phyloP scores from a whole-genome alignment of 139 green algal species.

The Pleodorina starrii region DNA sequence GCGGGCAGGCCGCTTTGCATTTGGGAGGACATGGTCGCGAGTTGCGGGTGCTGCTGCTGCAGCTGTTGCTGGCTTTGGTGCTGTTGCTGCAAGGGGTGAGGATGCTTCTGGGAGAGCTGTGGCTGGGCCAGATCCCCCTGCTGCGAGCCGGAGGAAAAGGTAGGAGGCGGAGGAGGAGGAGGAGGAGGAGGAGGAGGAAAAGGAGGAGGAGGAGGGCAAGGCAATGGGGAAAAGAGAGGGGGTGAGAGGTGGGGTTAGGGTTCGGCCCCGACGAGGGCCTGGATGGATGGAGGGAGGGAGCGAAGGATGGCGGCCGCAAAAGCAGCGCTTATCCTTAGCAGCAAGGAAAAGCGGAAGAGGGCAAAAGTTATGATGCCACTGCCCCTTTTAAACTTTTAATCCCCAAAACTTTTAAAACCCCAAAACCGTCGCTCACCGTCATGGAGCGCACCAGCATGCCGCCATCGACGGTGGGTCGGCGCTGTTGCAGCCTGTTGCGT shows the following conservation, averaged over 20 bases:
- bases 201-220: background rate
- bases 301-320: too few relatives aligned
- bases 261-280: too few relatives aligned
- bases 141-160: background rate
- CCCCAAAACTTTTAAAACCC: too few relatives aligned
- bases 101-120: background rate
- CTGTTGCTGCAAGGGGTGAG: conserved; percentile 22
- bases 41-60: background rate
- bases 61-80: background rate
- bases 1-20: too few relatives aligned
- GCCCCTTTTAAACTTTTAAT: too few relatives aligned
- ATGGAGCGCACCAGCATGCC: conserved; percentile 31
- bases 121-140: background rate
- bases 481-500: conserved; percentile 6
- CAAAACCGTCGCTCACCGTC: too few relatives aligned
- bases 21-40: too few relatives aligned
- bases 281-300: too few relatives aligned
- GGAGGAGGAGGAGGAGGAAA: background rate
- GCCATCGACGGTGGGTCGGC: conserved; percentile 36
- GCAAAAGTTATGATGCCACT: too few relatives aligned
- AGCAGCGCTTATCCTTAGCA: too few relatives aligned
- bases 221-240: background rate
- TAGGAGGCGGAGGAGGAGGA: background rate
- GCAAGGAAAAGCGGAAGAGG: too few relatives aligned
- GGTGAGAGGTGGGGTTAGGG: too few relatives aligned